Percentiles rank a stretch among this genome's conserved stretches.
Evolutionary conservation across 352 stramenopile genomes (phyloP).

Genomic region (Phytophthora pinifolia): DNA sequence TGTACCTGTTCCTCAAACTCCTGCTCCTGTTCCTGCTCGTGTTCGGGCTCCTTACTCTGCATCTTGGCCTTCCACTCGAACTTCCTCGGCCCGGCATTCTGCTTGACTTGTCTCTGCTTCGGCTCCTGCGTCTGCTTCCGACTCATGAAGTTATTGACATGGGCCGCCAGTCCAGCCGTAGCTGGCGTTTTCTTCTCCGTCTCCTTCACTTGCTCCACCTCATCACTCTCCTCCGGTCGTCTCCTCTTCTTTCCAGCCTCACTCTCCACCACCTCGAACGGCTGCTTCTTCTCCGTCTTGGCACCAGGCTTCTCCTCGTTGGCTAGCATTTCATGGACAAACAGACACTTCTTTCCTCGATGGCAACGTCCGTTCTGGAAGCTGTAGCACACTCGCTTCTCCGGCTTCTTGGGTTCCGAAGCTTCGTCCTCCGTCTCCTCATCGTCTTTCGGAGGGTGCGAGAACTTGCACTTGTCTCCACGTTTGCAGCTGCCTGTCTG

Average conservation of each 20-base stretch:
- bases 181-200: constrained; percentile 5
- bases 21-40: constrained; percentile 5
- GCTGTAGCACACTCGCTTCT: constrained; percentile 67
- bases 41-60: constrained; percentile 7
- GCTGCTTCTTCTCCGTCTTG: constrained; percentile 19
- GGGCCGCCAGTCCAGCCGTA: constrained; percentile 32
- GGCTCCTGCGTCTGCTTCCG: constrained; percentile 10
- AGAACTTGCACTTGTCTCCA: constrained; percentile 75
- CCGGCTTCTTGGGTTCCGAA: constrained; percentile 20
- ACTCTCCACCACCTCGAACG: constrained; percentile 39
- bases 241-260: constrained; percentile 33
- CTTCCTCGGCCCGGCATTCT: constrained; percentile 14
- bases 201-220: constrained; percentile 20
- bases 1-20: constrained; percentile 7
- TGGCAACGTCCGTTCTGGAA: constrained; percentile 81
- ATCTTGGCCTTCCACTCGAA: constrained; percentile 41
- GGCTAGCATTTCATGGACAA: constrained; percentile 54
- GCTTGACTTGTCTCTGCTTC: constrained; percentile 4
- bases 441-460: constrained; percentile 32
- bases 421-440: constrained; percentile 8
- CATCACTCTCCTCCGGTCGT: constrained; percentile 30
- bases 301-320: constrained; percentile 3
- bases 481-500: constrained; percentile 72
- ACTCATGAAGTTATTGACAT: constrained; percentile 44
- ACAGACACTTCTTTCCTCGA: constrained; percentile 70